Base-by-base conservation (phyloP, 2,329 filamentous ascomycete genomes). In the Cryphonectria japonica region DNA sequence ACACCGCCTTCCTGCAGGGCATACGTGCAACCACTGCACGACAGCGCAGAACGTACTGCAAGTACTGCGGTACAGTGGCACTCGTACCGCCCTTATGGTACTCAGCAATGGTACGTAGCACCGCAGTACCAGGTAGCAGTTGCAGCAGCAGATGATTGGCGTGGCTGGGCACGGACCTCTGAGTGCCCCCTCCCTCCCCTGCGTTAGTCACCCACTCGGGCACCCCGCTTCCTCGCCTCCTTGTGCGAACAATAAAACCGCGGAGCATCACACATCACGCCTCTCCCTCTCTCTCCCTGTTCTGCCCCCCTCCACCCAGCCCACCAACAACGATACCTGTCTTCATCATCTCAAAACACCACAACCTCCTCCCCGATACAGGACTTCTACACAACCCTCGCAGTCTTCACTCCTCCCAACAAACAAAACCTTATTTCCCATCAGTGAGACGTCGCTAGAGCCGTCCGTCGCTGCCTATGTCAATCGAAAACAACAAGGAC, bases 401-500 rank as follows among this genome's bases (percentile, higher is more conserved):
- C 54, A 66, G 19, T 59, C n/a, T 60, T 63, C 60, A 69, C 57
- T 66, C 62, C 62, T 54, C 37, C 50, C 59, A 50, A 69, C 57
- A 66, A 62, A 60, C 61, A 68, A 62, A 72, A 72, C 64, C 70
- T 68, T 66, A 67, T 69, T 75, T 73, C 73, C 75, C 69, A 74
- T 73, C 73, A 73, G 69, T 73, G 84, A 87, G 85, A 80, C 82
- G 80, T 81, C 80, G 77, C 46, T 77, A 78, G 79, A 82, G 81
- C 82, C 79, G 84, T 87, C 85, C 80, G 84, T 87, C 85, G 85
- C 85, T 86, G 77, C 80, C 78, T 95, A 96, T 96, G 93, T 96
- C 93, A 91, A 96, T 96, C 93, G 93, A 96, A 94, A 97, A 97
- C 90, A 92, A 97, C 86, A 96, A 96, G 91, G 91, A 92, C 88